Evolutionary conservation across 768 basidiomycete genomes (phyloP).

Genomic region (Cystobasidium tubakii): DNA sequence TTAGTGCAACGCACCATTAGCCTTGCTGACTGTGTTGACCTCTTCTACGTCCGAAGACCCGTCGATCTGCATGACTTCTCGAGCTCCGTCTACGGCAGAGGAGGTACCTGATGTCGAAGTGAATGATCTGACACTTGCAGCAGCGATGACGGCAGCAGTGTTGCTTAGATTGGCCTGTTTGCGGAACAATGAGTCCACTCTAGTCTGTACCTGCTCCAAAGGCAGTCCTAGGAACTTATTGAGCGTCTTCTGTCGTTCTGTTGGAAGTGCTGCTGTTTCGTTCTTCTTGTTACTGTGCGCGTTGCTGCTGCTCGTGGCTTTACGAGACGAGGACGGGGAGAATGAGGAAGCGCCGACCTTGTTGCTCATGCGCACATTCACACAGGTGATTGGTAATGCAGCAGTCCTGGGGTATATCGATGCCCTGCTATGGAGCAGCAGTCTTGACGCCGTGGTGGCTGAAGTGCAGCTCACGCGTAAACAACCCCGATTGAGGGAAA

Average conservation of each 20-base stretch:
- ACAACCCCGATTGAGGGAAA: background rate
- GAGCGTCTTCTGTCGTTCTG: slow-evolving; percentile 35
- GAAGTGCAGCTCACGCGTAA: background rate
- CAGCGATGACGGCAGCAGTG: background rate
- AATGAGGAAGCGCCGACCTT: background rate
- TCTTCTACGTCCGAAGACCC: slow-evolving; percentile 10
- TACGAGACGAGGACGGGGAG: background rate
- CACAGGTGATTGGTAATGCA: background rate
- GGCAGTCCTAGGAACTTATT: slow-evolving; percentile 34
- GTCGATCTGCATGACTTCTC: slow-evolving; percentile 19
- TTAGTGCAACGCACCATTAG: slow-evolving; percentile 12
- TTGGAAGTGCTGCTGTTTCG: slow-evolving; percentile 1
- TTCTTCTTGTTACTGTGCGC: slow-evolving; percentile 4
- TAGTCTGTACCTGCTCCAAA: slow-evolving; percentile 28
- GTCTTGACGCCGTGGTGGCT: background rate
- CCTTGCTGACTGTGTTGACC: background rate
- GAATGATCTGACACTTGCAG: slow-evolving; percentile 6
- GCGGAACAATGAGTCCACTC: slow-evolving; percentile 24
- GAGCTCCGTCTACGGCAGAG: background rate
- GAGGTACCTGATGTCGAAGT: background rate
- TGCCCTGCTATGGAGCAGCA: background rate
- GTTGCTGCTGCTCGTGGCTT: slow-evolving; percentile 6
- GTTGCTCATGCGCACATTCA: slow-evolving; percentile 22
- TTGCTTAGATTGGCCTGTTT: slow-evolving; percentile 20
- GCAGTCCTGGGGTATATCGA: background rate